These are phyloP conservation scores for Colletotrichum truncatum DNA, from an alignment of 2,329 filamentous ascomycete species.

Conservation along the genomic window DNA sequence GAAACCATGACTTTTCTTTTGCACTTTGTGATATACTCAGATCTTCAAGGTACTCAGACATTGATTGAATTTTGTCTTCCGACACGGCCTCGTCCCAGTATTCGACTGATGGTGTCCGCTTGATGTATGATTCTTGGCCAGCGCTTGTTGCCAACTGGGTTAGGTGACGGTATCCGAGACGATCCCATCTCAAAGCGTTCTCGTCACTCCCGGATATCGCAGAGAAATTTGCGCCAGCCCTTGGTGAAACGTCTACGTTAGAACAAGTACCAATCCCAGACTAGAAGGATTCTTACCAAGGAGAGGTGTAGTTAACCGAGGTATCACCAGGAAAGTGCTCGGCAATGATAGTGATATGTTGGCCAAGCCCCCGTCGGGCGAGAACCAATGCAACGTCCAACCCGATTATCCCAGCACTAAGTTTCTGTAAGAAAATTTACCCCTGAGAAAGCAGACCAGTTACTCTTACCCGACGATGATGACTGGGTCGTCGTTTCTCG, in stretches of 20 bases:
- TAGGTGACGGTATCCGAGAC: conserved; percentile 48
- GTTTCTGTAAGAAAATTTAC: neutral
- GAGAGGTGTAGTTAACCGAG: conserved; percentile 48
- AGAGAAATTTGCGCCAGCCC: conserved; percentile 56
- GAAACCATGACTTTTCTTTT: neutral
- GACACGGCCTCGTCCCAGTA: conserved; percentile 50
- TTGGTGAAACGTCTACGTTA: conserved; percentile 4
- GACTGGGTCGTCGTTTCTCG: conserved; percentile 28
- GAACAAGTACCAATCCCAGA: neutral
- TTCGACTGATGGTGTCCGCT: conserved; percentile 48
- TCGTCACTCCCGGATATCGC: conserved; percentile 50
- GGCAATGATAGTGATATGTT: conserved; percentile 46
- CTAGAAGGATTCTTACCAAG: conserved; percentile 40
- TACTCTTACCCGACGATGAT: conserved; percentile 38
- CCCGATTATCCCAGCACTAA: conserved; percentile 49
- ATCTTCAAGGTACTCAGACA: conserved; percentile 51
- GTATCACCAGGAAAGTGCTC: conserved; percentile 52
- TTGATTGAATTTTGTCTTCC: conserved; percentile 48
- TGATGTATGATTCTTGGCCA: conserved; percentile 43
- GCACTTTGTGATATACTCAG: conserved; percentile 38
- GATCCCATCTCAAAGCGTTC: conserved; percentile 53
- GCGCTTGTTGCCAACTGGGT: conserved; percentile 41
- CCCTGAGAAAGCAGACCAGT: too few species aligned
- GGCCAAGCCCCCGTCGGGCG: conserved; percentile 42
- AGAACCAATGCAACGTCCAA: conserved; percentile 49